These are phyloP conservation scores for Botryosphaeria dothidea DNA, from an alignment of 2,329 filamentous ascomycete genomes.

Conservation along the genomic window DNA sequence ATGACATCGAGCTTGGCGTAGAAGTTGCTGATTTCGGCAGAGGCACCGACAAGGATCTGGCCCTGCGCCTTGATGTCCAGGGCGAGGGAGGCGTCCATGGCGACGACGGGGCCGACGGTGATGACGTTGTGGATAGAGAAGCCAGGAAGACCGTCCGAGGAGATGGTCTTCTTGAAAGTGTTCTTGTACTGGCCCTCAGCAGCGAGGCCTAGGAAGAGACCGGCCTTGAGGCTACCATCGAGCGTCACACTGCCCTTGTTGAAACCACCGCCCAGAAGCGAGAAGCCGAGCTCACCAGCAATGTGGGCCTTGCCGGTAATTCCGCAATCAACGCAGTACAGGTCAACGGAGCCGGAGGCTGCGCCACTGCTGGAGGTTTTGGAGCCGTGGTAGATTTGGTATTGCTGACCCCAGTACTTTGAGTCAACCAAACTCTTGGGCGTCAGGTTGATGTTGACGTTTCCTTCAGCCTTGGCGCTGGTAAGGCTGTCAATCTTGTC, in stretches of 20 bases:
- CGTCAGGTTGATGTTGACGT: not conserved
- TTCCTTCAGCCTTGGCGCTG: not conserved
- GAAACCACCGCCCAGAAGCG: not conserved
- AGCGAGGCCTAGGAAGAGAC: not conserved
- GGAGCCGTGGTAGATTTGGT: not conserved
- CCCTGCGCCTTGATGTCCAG: not conserved
- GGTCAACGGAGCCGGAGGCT: not conserved
- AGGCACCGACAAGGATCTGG: slow-evolving; percentile 4
- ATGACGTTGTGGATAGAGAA: slow-evolving; percentile 7
- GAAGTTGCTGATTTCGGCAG: not conserved
- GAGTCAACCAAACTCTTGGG: not conserved
- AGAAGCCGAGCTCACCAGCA: not conserved
- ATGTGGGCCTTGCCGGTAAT: not conserved
- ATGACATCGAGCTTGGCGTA: not conserved
- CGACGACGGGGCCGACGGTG: not conserved
- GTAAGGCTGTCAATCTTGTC: slow-evolving; percentile 3
- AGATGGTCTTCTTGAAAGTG: not conserved
- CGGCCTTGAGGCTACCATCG: not conserved
- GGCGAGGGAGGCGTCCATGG: not conserved
- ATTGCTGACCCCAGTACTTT: slow-evolving; percentile 3
- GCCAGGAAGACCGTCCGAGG: not conserved
- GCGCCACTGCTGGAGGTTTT: not conserved
- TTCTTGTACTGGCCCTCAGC: not conserved
- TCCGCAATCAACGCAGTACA: not conserved
- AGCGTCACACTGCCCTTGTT: not conserved